A percentile compares a stretch with the other conserved stretches of the same genome.
Conservation (phyloP, 805 yeast species). For the Jamesozyma piceae region DNA sequence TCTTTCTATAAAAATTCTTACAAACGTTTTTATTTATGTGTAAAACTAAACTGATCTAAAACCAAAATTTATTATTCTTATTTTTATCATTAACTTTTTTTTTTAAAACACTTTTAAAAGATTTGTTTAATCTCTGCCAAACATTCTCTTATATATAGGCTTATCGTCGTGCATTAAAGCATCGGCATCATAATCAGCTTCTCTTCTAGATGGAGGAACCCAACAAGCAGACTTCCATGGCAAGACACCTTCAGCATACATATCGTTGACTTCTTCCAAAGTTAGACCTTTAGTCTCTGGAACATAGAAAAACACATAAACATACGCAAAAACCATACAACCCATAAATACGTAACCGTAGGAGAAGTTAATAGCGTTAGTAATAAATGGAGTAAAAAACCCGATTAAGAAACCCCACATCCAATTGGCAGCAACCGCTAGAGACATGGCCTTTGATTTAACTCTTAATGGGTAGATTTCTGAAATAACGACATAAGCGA, state of each 20-base stretch:
- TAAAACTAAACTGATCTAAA: neutral
- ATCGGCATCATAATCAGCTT: conserved; percentile 1
- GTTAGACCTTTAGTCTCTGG: conserved; percentile 30
- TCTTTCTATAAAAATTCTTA: neutral
- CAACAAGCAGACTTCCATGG: conserved; percentile 30
- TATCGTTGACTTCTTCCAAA: conserved; percentile 68
- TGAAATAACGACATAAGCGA: conserved; percentile 1
- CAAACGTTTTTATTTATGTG: neutral
- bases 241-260: conserved; percentile 34
- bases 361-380: conserved; percentile 1
- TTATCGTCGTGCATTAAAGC: conserved; percentile 1
- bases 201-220: conserved; percentile 36
- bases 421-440: conserved; percentile 1
- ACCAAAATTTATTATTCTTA: neutral
- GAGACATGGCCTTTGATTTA: neutral
- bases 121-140: neutral
- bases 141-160: conserved; percentile 1
- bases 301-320: neutral
- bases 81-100: too few species aligned
- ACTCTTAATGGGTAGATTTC: conserved; percentile 3
- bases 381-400: conserved; percentile 2
- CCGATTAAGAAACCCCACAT: conserved; percentile 3
- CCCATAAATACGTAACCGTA: conserved; percentile 3
- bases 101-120: too few species aligned
- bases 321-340: neutral